phyloP scores from a whole-genome alignment of 495 filamentous ascomycete species.

The Lepraria neglecta region DNA sequence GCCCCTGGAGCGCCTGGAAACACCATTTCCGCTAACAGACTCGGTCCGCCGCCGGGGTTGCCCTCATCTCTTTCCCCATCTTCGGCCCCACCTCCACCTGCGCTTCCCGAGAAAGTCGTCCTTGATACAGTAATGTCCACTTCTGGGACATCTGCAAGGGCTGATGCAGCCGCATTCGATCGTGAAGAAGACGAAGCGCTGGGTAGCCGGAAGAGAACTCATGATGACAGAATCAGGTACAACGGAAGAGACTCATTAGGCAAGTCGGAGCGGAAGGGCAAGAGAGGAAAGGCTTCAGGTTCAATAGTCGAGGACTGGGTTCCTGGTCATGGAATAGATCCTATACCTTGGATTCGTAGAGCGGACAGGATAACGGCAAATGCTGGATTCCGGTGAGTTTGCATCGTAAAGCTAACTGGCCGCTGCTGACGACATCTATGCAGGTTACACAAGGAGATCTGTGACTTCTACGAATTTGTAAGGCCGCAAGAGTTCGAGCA shows the following conservation, averaged over 20 bases:
- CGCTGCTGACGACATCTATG: background rate
- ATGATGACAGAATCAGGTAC: slow-evolving; percentile 61
- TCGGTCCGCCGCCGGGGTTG: slow-evolving; percentile 25
- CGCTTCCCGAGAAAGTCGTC: background rate
- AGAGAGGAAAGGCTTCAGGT: slow-evolving; percentile 40
- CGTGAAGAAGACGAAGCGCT: slow-evolving; percentile 32
- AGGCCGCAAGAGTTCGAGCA: slow-evolving; percentile 72
- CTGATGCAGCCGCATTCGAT: background rate
- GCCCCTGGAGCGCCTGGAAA: slow-evolving; percentile 15
- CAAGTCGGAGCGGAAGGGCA: slow-evolving; percentile 1
- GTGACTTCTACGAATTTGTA: slow-evolving; percentile 82
- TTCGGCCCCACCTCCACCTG: background rate
- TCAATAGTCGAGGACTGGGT: slow-evolving; percentile 55
- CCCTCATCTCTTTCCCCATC: too few relatives aligned
- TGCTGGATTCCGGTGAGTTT: slow-evolving; percentile 31
- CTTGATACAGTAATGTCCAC: background rate
- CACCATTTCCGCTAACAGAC: slow-evolving; percentile 5
- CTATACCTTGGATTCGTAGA: slow-evolving; percentile 55
- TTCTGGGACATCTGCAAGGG: background rate
- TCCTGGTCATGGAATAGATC: slow-evolving; percentile 36
- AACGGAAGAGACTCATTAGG: slow-evolving; percentile 34
- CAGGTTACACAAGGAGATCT: slow-evolving; percentile 74
- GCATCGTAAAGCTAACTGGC: background rate
- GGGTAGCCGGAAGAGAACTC: slow-evolving; percentile 61
- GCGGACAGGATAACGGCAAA: slow-evolving; percentile 22